Base-by-base conservation (phyloP, 2,329 filamentous ascomycete genomes). In the Neofusicoccum kwambonambiense region DNA sequence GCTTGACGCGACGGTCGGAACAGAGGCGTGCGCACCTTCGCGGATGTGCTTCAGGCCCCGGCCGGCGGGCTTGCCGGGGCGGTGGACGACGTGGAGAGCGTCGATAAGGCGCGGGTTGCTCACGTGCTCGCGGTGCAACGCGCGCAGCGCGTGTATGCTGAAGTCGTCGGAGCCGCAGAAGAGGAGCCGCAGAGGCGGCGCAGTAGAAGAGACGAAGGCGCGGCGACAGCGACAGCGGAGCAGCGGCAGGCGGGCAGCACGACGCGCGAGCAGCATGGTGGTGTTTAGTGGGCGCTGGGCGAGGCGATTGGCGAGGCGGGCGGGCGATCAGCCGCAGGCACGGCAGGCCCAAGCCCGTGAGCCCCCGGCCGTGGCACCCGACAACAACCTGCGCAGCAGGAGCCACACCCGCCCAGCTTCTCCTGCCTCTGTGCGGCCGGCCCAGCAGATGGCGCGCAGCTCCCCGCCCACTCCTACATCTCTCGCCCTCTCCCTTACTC, bases 161-260 rank as follows among this genome's bases (percentile, higher is more conserved):
- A 98, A 97, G 2, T 88, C 84, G 76, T 99, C 95, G 3, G 94
- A 95, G 68, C 95, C 95, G 78, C 93, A 98, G 79, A 97, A 99
- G 3, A 99, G 84, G 62, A 99, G 92, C 39, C 89, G 85, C 37
- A 99, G 82, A 3, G 92, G 90, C 15, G 83, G 73, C 37, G 47
- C 8, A 11, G 50, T 31, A 19, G 49, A 15, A 6, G 51, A 62
- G 9, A 64, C 62, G 12, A 70, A 70, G 65, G 19, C 64, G 56
- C 67, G 66, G 37, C 64, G 56, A 57, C n/a, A 27, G 37, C 13
- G 27, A 54, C n/a, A 27, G 37, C 13, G 27, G 27, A 5, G 5
- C n/a, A 8, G 27, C 27, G 1, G 27, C 11, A 41, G 22, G 22
- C 17, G 63, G 6, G 8, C 22, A 27, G 37, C 39, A 42, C 22